Evolutionary conservation across 2,329 filamentous ascomycete species (phyloP).

Genomic region (Gyromitra esculenta): DNA sequence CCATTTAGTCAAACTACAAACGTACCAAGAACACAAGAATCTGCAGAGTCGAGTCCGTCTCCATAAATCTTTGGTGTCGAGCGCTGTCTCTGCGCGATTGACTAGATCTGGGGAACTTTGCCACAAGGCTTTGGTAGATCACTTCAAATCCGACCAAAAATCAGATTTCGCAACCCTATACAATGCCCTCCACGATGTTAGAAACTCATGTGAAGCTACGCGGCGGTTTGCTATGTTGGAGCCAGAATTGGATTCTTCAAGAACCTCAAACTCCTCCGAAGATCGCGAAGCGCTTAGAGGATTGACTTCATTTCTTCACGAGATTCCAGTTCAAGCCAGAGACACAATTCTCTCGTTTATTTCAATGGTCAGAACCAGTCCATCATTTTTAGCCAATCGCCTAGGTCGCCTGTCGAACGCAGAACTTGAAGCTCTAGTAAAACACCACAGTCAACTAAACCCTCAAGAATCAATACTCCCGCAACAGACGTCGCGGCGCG

Average conservation of each 20-base stretch:
- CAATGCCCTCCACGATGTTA: slow-evolving; percentile 80
- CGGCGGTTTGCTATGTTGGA: slow-evolving; percentile 76
- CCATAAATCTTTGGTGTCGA: slow-evolving; percentile 77
- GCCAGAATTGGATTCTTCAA: slow-evolving; percentile 72
- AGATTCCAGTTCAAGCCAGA: slow-evolving; percentile 78
- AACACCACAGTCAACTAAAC: slow-evolving; percentile 80
- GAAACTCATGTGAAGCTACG: slow-evolving; percentile 78
- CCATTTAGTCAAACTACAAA: slow-evolving; percentile 78
- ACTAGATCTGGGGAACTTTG: slow-evolving; percentile 78
- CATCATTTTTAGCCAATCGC: slow-evolving; percentile 85
- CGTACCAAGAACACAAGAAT: slow-evolving; percentile 83
- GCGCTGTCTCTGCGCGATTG: slow-evolving; percentile 77
- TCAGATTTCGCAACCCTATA: slow-evolving; percentile 78
- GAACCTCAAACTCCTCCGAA: slow-evolving; percentile 50
- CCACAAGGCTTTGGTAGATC: slow-evolving; percentile 78
- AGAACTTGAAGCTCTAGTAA: slow-evolving; percentile 80
- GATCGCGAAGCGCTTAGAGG: slow-evolving; percentile 59
- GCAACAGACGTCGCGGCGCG: slow-evolving; percentile 67
- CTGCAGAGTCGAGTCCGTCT: slow-evolving; percentile 76
- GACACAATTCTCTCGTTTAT: slow-evolving; percentile 82
- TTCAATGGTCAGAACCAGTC: slow-evolving; percentile 82
- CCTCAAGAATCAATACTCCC: slow-evolving; percentile 84
- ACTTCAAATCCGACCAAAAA: slow-evolving; percentile 81
- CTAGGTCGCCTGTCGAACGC: slow-evolving; percentile 77
- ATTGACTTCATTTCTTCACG: slow-evolving; percentile 71